Evolutionary conservation across 2,329 filamentous ascomycete species (phyloP), one percentile per base, ranked within the genome.

Genomic region (Verticillium albo-atrum): DNA sequence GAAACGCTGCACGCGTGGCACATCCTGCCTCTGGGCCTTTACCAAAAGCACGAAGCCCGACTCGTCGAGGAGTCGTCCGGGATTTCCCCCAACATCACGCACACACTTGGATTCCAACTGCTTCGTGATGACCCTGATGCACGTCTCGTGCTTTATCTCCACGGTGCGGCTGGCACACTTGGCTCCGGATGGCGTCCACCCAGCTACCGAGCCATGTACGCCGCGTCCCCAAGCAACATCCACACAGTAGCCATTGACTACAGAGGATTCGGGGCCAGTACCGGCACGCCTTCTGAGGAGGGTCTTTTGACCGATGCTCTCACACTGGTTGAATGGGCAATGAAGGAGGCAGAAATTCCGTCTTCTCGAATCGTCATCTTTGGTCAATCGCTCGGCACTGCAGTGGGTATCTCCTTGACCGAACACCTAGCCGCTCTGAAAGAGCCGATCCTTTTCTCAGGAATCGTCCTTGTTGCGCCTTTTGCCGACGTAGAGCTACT

Each of bases 1-100:
- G 85, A 89, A 68, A 83, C 75, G 0, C 73, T 93, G 3, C 89
- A 89, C 67, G 88, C 87, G 50, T 93, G 89, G 89, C 89, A 92
- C 70, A 79, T 93, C 50, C 75, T 92, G n/a, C 89, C 90, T 0
- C 71, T 89, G 1, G 83, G 84, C 60, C 73, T 89, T 1, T 92
- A 90, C 68, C 76, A 79, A 2, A 75, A 83, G 60, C 78, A 91
- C 66, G 84, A 89, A 66, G 69, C 78, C 20, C 63, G 70, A 15
- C 72, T 83, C 2, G 30, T 73, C 4, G 59, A 66, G 12, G 77
- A 84, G 61, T 68, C 76, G 9, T 60, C 68, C 0, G 78, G 76
- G 69, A 2, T 37, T 15, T 12, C 34, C 12, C 15, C 15, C 10
- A 37, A 78, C 62, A 69, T 80, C 58, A 74, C 66, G 2, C 60